A percentile compares a stretch with the other conserved stretches of the same genome.
Evolutionary conservation across 192 early-diverging fungal genomes (phyloP).

Genomic region (Entophlyctis luteolus): DNA sequence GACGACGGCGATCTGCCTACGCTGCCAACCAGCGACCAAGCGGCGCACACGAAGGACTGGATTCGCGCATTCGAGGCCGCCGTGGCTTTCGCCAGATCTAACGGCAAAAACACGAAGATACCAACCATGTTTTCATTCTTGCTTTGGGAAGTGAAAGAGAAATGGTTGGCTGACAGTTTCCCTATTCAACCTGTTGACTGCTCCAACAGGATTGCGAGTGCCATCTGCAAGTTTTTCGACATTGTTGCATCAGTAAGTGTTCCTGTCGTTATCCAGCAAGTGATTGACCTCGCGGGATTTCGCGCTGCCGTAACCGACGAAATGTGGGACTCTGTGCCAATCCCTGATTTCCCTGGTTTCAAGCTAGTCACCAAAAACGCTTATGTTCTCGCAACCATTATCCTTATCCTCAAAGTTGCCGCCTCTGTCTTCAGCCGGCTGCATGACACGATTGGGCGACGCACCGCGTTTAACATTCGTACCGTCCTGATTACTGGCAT

Average conservation of each 20-base stretch:
- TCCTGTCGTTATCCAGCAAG: conserved; percentile 13
- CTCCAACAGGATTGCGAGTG: neutral
- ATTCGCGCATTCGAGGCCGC: neutral
- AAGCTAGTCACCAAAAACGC: conserved; percentile 5
- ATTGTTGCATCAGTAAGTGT: neutral
- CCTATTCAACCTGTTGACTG: no score
- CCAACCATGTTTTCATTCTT: neutral
- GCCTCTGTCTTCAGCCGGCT: neutral
- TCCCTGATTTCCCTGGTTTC: neutral
- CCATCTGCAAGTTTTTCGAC: neutral
- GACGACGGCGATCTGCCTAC: neutral
- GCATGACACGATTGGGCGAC: conserved; percentile 7
- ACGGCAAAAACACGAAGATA: neutral
- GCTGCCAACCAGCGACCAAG: neutral
- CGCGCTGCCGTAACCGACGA: neutral
- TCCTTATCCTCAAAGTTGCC: neutral
- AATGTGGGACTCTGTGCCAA: neutral
- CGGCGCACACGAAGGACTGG: neutral
- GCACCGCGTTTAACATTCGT: conserved; percentile 10
- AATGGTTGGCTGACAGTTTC: no score
- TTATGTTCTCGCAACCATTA: neutral
- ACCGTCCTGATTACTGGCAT: conserved; percentile 10
- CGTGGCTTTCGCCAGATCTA: neutral
- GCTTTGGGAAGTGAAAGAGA: no score
- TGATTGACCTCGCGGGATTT: conserved; percentile 1